Conservation (phyloP, 108 stramenopile species). For the Pseudonitzschia pungens region DNA sequence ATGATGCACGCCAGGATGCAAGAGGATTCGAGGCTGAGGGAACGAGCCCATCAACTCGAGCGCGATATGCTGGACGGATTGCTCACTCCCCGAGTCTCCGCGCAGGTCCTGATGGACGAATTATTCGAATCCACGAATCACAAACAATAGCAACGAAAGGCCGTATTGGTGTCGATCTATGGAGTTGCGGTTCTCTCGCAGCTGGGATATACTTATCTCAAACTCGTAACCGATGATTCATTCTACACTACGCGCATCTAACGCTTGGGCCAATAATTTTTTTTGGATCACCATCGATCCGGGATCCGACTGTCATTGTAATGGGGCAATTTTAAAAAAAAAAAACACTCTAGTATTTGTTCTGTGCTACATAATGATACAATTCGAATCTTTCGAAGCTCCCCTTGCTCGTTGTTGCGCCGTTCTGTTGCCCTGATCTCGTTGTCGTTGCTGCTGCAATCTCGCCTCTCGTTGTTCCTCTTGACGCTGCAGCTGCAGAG, state of each 20-base stretch:
- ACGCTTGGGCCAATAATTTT: too few species aligned
- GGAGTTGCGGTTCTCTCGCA: too few species aligned
- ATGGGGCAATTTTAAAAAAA: too few species aligned
- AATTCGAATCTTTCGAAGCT: background rate
- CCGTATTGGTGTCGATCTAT: too few species aligned
- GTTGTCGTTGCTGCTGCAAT: background rate
- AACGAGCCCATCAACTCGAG: conserved; percentile 38
- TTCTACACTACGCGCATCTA: too few species aligned
- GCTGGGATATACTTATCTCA: too few species aligned
- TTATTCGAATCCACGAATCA: conserved; percentile 6
- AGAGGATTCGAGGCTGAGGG: conserved; percentile 34
- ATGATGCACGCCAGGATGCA: conserved; percentile 41
- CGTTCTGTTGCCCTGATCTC: background rate
- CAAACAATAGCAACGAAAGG: too few species aligned
- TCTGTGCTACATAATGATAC: conserved; percentile 4
- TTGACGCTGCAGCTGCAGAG: conserved; percentile 8
- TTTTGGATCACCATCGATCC: too few species aligned
- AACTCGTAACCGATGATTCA: too few species aligned
- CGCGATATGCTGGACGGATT: conserved; percentile 41
- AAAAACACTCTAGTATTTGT: background rate
- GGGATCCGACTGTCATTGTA: too few species aligned
- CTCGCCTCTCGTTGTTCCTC: conserved; percentile 10
- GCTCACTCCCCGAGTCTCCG: conserved; percentile 63
- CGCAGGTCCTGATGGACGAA: conserved; percentile 43
- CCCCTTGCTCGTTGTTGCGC: background rate